Base-by-base conservation (phyloP, 1,139 yeast genomes). In the Suhomyces wounanorum region DNA sequence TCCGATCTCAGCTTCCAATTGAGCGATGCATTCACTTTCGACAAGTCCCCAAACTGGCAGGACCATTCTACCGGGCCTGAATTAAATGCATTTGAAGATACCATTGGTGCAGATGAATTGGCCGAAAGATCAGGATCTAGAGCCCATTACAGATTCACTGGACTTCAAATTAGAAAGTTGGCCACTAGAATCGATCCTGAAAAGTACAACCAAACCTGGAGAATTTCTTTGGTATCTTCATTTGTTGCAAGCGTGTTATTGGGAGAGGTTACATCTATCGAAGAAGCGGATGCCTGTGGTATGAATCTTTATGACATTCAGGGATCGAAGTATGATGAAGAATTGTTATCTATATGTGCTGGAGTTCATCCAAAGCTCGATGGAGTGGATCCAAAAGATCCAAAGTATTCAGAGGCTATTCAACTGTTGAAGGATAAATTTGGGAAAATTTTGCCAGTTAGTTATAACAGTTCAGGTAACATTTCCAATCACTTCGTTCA, bases 111-210 rank as follows among this genome's bases (percentile, higher is more conserved):
- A 6, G 84, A 83, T 42, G 63, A 72, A 8, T 70, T 91, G 62
- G 94, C 96, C 3, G 61, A 72, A 25, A 67, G 84, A 35, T 87
- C 96, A 0, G 97, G 97, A 3, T 88, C 96, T 10, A 81, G 87
- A 59, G 96, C 96, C 2, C 97, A 91, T 67, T 89, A 86, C 63
- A 75, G 97, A 54, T 91, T 91, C 64, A 90, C 97, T 0, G 97
- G 97, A 0, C 83, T 94, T 21, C 97, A 91, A 69, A 89, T 91
- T 48, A 74, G 94, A 58, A 89, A 88, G 61, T 70, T 91, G 48
- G 84, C 87, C 1, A 80, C 78, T 31, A 69, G 81, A 39, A 72
- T 62, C 9, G 62, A 77, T 48, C 82, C 84, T 0, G 74, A 75
- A n/a, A 67, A 72, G 16, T 90, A 87, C 67, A 64, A 66, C 3